phyloP scores from a whole-genome alignment of 306 rosid genomes.

The Dryas drummondii region DNA sequence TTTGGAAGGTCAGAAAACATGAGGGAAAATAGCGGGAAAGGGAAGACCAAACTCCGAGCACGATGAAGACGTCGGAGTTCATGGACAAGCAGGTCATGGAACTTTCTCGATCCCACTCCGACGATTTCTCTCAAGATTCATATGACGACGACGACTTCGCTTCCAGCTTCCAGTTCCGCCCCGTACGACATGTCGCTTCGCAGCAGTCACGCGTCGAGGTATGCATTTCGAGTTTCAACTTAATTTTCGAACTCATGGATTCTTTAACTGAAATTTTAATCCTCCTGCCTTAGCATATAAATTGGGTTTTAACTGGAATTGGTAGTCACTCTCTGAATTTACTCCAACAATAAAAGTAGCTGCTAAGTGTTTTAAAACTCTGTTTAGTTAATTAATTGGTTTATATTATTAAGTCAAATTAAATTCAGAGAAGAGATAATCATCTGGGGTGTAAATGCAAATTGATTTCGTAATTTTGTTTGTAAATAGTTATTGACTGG shows the following conservation, averaged over 20 bases:
- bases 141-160: slow-evolving; percentile 20
- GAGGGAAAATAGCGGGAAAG: neutral
- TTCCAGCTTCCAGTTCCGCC: slow-evolving; percentile 29
- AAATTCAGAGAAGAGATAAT: neutral
- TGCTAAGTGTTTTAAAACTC: neutral
- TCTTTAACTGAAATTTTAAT: too few relatives aligned
- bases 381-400: neutral
- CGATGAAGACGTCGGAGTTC: slow-evolving; percentile 35
- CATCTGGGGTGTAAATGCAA: neutral
- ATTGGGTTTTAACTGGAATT: too few relatives aligned
- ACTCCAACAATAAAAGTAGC: too few relatives aligned
- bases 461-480: neutral
- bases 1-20: slow-evolving; percentile 15
- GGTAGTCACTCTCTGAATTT: too few relatives aligned
- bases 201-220: slow-evolving; percentile 22
- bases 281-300: too few relatives aligned
- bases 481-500: too few relatives aligned
- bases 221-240: slow-evolving; percentile 4
- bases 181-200: slow-evolving; percentile 20
- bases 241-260: neutral
- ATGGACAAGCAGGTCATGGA: slow-evolving; percentile 42
- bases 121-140: slow-evolving; percentile 29
- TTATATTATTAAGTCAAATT: neutral
- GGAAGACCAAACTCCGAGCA: neutral
- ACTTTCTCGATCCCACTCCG: slow-evolving; percentile 39